A percentile compares a stretch with the other conserved stretches of the same genome.
These are phyloP conservation scores for Ceratobasidium sp. DNA, from an alignment of 1,284 basidiomycete genomes.

Conservation along the genomic window DNA sequence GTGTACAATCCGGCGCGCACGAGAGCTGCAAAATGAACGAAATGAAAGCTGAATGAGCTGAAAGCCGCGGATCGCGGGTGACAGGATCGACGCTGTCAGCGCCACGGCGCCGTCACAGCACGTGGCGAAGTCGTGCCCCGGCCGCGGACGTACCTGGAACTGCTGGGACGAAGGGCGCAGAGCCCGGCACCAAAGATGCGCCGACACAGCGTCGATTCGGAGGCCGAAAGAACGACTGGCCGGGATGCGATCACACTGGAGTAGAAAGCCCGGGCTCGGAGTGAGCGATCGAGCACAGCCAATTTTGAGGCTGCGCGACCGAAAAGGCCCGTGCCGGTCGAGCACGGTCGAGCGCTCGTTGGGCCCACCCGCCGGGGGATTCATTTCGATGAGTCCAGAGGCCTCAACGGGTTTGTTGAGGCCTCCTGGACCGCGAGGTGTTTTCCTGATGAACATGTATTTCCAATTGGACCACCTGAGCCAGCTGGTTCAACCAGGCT, in stretches of 20 bases:
- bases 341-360: background rate
- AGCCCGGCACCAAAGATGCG: background rate
- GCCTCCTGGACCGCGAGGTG: background rate
- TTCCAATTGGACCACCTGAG: too few species aligned
- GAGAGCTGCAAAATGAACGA: background rate
- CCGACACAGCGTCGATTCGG: background rate
- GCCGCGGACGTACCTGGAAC: background rate
- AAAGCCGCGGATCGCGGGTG: background rate
- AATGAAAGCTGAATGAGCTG: background rate
- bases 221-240: background rate
- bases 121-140: background rate
- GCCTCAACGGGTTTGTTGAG: constrained; percentile 7
- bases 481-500: too few species aligned
- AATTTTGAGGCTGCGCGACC: background rate
- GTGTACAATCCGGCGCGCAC: background rate
- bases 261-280: background rate
- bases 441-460: background rate
- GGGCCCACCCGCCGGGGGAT: background rate
- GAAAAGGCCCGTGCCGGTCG: background rate
- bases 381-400: background rate
- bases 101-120: background rate
- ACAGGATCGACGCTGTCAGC: background rate
- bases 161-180: background rate
- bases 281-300: background rate
- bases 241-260: background rate